Percentiles rank a stretch among this genome's conserved stretches.
Conservation (phyloP, 331 rosid genomes). For the Malus hybrid region DNA sequence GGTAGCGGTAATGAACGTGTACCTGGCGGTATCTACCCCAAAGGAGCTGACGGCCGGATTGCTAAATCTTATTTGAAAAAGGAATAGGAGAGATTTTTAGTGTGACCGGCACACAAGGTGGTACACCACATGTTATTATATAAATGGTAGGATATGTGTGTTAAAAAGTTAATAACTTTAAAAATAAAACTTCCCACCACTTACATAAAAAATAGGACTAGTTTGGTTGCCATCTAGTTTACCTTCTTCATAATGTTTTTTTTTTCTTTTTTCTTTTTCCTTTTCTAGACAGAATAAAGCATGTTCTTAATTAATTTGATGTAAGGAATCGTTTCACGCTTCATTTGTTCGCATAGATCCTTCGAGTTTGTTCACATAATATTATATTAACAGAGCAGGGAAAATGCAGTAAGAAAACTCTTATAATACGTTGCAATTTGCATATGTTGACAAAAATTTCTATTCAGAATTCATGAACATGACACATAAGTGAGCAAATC, state of each 20-base stretch:
- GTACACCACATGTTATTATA: too few species aligned
- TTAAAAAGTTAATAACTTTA: too few species aligned
- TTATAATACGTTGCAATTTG: too few species aligned
- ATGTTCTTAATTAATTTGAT: not conserved
- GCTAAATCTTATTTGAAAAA: slow-evolving; percentile 29
- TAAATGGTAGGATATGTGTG: too few species aligned
- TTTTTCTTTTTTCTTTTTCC: not conserved
- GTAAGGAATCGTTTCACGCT: not conserved
- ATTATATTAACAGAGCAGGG: too few species aligned
- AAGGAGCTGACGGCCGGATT: slow-evolving; percentile 52
- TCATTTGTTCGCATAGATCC: not conserved
- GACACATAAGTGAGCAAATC: not conserved
- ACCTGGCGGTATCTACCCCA: slow-evolving; percentile 69
- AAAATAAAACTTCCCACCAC: too few species aligned
- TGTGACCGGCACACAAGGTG: too few species aligned
- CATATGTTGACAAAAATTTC: too few species aligned
- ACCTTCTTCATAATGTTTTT: not conserved
- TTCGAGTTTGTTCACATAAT: too few species aligned
- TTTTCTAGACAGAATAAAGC: not conserved
- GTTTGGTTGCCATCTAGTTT: not conserved
- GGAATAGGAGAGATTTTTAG: too few species aligned
- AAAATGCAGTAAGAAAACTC: too few species aligned
- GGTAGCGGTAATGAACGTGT: slow-evolving; percentile 41
- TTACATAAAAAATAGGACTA: not conserved
- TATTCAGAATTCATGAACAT: not conserved